Evolutionary conservation across 441 rosid species (phyloP), one percentile per base, ranked within the genome.

Genomic region (Gossypium davidsonii): DNA sequence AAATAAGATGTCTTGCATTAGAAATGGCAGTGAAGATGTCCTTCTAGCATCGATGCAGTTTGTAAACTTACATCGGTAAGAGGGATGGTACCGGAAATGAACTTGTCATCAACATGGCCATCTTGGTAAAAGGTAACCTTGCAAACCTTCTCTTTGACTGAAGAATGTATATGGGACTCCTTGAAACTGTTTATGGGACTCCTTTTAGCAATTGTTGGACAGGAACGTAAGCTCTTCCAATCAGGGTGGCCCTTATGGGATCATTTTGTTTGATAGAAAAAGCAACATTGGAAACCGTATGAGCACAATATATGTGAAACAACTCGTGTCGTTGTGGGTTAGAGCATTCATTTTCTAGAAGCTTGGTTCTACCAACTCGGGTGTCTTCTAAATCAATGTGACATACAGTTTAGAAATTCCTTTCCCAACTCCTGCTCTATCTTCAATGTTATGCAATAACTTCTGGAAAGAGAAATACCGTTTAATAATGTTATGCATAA

Each of bases 141-240:
- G 65, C 83, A 79, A 25, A 34, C 76, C 78, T 21, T 77, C 56
- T 68, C 76, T 71, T 46, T 78, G 83, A n/a, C 70, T 48, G 53
- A 82, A 80, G 68, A 75, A 80, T 23, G 81, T 77, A 75, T 49
- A 70, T n/a, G 83, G 83, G 31, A 82, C 85, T 37, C 81, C 85
- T n/a, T 64, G 26, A 23, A 23, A 23, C 26, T 23, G 81, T 77
- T 73, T 49, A 70, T n/a, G 83, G 83, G 31, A 82, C 85, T 37
- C 81, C 83, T n/a, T 64, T 37, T 55, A 78, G 39, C 10, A 79
- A 71, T 39, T 82, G 71, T 2, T 65, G 53, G 57, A 75, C 37
- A 5, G 80, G 83, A 31, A 82, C 6, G 14, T 62, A 82, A 51
- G 85, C 85, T 8, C 58, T 75, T 31, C 81, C 81, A 17, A 75